phyloP scores from a whole-genome alignment of 495 filamentous ascomycete genomes.

The Tuber brumale region DNA sequence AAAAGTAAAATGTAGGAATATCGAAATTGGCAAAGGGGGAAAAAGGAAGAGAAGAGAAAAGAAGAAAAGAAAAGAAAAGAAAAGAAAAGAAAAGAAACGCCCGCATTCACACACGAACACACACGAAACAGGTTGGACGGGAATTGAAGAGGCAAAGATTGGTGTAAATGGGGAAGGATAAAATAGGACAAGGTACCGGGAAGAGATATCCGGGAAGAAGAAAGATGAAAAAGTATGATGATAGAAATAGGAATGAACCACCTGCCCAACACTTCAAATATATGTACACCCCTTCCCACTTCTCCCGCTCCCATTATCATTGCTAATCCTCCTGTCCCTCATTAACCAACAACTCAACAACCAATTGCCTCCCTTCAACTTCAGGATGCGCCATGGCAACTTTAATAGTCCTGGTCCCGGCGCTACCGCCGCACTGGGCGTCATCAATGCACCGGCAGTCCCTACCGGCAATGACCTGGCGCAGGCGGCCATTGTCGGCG shows the following conservation, averaged over 20 bases:
- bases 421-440: conserved; percentile 43
- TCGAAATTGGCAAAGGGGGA: background rate
- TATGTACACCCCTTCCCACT: conserved; percentile 1
- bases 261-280: conserved; percentile 1
- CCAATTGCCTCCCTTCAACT: conserved; percentile 68
- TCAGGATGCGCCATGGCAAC: conserved; percentile 93
- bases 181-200: background rate
- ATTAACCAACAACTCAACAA: conserved; percentile 88
- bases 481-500: conserved; percentile 84
- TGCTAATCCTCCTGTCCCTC: conserved; percentile 77
- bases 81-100: background rate
- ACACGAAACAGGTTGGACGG: background rate
- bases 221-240: background rate
- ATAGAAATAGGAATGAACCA: background rate
- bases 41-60: no score
- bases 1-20: background rate
- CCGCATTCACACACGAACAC: background rate
- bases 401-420: conserved; percentile 63
- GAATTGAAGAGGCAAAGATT: background rate
- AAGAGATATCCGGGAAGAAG: background rate
- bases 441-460: conserved; percentile 86
- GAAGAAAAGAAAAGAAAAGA: no score
- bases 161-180: background rate
- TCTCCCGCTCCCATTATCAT: background rate
- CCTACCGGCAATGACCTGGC: conserved; percentile 87